Evolutionary conservation across 371 early-diverging fungal species (phyloP).

Genomic region (Apophysomyces sp.): DNA sequence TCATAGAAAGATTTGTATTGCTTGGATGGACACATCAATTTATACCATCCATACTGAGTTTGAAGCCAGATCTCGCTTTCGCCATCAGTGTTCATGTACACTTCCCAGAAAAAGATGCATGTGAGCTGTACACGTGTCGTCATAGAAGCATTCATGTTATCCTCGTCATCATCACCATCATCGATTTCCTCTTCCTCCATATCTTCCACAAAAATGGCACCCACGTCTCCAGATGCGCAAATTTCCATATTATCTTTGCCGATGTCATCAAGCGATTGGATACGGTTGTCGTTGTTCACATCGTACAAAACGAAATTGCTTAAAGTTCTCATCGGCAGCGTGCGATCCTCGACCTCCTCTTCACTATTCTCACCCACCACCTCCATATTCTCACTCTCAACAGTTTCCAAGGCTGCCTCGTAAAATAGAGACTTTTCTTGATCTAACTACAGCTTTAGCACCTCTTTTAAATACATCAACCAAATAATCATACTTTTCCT

Average conservation of each 20-base stretch:
- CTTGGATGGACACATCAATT: slow-evolving; percentile 34
- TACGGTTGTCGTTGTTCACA: slow-evolving; percentile 20
- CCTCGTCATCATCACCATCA: slow-evolving; percentile 26
- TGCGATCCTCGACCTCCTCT: slow-evolving; percentile 22
- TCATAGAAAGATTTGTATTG: slow-evolving; percentile 27
- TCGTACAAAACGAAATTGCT: slow-evolving; percentile 48
- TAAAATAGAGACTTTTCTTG: background rate
- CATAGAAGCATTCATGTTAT: slow-evolving; percentile 6
- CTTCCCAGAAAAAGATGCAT: slow-evolving; percentile 43
- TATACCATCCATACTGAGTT: slow-evolving; percentile 52
- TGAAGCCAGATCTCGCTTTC: slow-evolving; percentile 48
- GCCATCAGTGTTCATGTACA: slow-evolving; percentile 25
- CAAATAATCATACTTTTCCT: background rate
- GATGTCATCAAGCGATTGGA: slow-evolving; percentile 33
- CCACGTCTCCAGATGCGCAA: slow-evolving; percentile 39
- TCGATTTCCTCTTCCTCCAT: slow-evolving; percentile 24
- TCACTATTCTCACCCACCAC: slow-evolving; percentile 42
- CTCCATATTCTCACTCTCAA: slow-evolving; percentile 38
- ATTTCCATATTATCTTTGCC: slow-evolving; percentile 29
- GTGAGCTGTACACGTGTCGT: slow-evolving; percentile 31
- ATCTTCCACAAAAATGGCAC: slow-evolving; percentile 24
- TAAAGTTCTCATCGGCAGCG: slow-evolving; percentile 38
- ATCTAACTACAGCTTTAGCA: background rate
- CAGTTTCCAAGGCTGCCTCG: slow-evolving; percentile 12
- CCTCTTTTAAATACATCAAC: background rate